Evolutionary conservation across 2,329 filamentous ascomycete genomes (phyloP).

Genomic region (Pyrenophora teres): DNA sequence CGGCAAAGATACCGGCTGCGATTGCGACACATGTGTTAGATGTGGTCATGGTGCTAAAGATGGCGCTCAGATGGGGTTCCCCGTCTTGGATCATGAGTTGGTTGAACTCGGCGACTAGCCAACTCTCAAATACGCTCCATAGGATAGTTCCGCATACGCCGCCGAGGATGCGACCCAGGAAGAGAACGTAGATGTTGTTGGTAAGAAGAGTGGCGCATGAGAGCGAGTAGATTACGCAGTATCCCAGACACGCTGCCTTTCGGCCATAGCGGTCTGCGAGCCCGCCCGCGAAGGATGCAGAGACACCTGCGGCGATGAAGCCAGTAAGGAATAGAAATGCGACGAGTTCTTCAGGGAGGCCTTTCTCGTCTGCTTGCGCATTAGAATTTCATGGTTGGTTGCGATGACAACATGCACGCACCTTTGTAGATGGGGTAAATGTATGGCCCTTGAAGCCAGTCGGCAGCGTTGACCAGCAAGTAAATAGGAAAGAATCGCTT

Average conservation of each 20-base stretch:
- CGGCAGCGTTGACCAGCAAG: constrained; percentile 51
- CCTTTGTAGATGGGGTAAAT: constrained; percentile 60
- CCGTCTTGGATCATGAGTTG: constrained; percentile 51
- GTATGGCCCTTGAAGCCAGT: constrained; percentile 57
- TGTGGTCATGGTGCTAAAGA: constrained; percentile 62
- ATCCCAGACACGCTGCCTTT: constrained; percentile 58
- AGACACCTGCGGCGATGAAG: constrained; percentile 57
- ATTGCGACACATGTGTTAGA: constrained; percentile 56
- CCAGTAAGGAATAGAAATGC: constrained; percentile 48
- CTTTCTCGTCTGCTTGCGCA: constrained; percentile 48
- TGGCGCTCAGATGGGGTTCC: constrained; percentile 53
- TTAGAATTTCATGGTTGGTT: constrained; percentile 5
- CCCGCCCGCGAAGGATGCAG: constrained; percentile 56
- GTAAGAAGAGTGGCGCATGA: constrained; percentile 60
- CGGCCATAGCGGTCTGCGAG: constrained; percentile 59
- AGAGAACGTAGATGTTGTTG: constrained; percentile 53
- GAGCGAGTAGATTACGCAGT: constrained; percentile 59
- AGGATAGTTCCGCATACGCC: constrained; percentile 62
- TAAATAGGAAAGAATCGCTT: constrained; percentile 53
- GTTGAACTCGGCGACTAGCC: constrained; percentile 65
- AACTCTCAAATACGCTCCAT: constrained; percentile 65
- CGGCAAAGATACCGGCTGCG: constrained; percentile 57
- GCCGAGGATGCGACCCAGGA: constrained; percentile 59
- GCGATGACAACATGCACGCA: constrained; percentile 3
- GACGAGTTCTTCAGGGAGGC: constrained; percentile 52